Evolutionary conservation across 805 yeast genomes (phyloP), one percentile per base, ranked within the genome.

Genomic region (Candida palmyrensis): DNA sequence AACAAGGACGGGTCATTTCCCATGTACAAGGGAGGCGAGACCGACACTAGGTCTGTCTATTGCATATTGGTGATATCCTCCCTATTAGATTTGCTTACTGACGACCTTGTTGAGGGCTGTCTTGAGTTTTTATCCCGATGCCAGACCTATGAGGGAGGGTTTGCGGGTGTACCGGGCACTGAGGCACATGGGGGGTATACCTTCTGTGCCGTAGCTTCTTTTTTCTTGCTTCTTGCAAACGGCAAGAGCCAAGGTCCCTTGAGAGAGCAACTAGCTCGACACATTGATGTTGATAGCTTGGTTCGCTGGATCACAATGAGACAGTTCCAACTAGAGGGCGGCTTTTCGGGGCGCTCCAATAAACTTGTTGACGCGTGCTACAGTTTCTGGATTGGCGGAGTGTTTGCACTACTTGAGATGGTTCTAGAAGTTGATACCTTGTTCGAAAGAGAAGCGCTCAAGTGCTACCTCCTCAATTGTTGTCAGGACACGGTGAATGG

Each of bases 151-250:
- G 98, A 94, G 59, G 98, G 99, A 16, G 98, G 98, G 0, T 84
- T 90, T 59, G 87, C 89, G 1, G 96, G 95, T 1, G 66, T 68
- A 14, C 92, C 95, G 0, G 54, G 53, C 13, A 67, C 71, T 4
- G 99, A 92, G 56, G 97, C 97, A 0, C 99, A 92, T 53, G 98
- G 97, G 2, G 99, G 98, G 1, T 94, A 92, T 53, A 77, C 97
- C 0, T 92, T 76, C 55, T 92, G 99, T 62, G 95, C 90, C 0
- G 63, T 84, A 15, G 65, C 67, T 4, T 27, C 94, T 82, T 28
- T 73, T 77, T 31, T 60, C 76, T 37, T 71, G 68, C 40, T 66
- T 68, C 17, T 49, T 77, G 18, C 67, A 68, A 12, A 17, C 5
- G 5, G 47, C 62, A 18, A 65, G 71, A 1, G 37, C 39, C 20